A percentile compares a stretch with the other conserved stretches of the same genome.
Conservation (phyloP, 2,329 filamentous ascomycete species). For the Alternaria consortialis region DNA sequence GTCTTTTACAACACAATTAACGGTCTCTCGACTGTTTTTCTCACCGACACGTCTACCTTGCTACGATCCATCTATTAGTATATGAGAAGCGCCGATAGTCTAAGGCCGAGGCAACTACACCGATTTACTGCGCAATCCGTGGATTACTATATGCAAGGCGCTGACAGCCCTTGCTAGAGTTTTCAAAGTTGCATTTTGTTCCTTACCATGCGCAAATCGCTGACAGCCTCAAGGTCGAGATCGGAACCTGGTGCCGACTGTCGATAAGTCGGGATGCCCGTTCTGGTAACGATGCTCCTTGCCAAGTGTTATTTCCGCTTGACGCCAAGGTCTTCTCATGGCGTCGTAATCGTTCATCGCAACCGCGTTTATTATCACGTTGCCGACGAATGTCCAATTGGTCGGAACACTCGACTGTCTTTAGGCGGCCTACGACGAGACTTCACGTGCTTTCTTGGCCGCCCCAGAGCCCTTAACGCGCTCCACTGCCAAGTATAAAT, state of each 20-base stretch:
- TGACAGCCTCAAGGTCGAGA: constrained; percentile 4
- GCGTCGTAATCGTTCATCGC: constrained; percentile 13
- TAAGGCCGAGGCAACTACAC: neutral
- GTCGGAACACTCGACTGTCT: neutral
- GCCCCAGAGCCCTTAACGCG: constrained; percentile 12
- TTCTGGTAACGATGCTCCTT: constrained; percentile 14
- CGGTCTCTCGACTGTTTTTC: neutral
- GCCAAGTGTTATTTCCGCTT: constrained; percentile 24
- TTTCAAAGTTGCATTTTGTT: neutral
- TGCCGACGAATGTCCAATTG: constrained; percentile 10
- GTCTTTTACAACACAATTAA: neutral
- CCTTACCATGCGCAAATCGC: neutral
- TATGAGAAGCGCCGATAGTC: neutral
- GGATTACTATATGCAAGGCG: neutral
- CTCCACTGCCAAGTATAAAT: constrained; percentile 31
- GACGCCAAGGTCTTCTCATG: constrained; percentile 17
- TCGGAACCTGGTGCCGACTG: constrained; percentile 14
- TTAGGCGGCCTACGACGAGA: constrained; percentile 7
- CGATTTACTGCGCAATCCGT: neutral
- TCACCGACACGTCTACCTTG: neutral
- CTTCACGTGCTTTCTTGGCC: constrained; percentile 23
- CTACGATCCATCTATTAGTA: neutral
- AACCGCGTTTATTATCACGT: neutral
- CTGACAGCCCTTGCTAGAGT: neutral
- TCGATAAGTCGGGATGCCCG: constrained; percentile 14